These are phyloP conservation scores for Eleusine indica DNA, from an alignment of 176 grass and related monocot genomes.

Conservation along the genomic window DNA sequence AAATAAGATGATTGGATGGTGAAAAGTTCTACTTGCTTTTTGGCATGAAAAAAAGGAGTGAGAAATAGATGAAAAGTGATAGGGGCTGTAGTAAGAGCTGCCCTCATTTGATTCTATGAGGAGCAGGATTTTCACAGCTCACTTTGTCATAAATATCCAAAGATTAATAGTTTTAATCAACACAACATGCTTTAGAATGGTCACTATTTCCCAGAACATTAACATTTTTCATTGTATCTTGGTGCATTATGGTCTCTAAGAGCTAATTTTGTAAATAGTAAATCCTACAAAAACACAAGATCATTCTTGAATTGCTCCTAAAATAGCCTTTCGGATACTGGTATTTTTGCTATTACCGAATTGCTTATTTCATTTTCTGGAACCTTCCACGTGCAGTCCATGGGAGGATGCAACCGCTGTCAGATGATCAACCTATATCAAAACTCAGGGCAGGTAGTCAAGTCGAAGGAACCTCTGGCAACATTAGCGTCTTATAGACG, in stretches of 20 bases:
- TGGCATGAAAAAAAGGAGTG: background rate
- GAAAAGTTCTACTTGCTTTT: background rate
- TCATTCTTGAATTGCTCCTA: background rate
- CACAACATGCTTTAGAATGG: background rate
- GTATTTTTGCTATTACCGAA: background rate
- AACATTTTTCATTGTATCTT: background rate
- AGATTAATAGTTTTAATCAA: background rate
- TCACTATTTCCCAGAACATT: background rate
- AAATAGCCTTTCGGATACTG: background rate
- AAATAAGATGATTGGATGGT: background rate
- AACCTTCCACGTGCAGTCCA: constrained; percentile 51
- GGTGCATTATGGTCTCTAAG: background rate
- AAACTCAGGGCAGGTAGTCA: constrained; percentile 54
- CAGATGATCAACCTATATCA: constrained; percentile 93
- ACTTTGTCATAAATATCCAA: background rate
- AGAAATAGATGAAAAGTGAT: background rate
- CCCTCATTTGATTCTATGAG: background rate
- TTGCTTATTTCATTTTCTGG: constrained; percentile 1
- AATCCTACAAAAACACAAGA: background rate
- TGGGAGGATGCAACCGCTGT: constrained; percentile 96
- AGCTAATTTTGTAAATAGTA: background rate
- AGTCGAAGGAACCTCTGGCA: constrained; percentile 85
- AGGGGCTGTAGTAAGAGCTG: background rate
- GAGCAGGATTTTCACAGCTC: background rate
- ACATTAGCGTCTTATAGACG: constrained; percentile 89